phyloP scores from a whole-genome alignment of 345 rosid species.

The Boechera retrofracta region DNA sequence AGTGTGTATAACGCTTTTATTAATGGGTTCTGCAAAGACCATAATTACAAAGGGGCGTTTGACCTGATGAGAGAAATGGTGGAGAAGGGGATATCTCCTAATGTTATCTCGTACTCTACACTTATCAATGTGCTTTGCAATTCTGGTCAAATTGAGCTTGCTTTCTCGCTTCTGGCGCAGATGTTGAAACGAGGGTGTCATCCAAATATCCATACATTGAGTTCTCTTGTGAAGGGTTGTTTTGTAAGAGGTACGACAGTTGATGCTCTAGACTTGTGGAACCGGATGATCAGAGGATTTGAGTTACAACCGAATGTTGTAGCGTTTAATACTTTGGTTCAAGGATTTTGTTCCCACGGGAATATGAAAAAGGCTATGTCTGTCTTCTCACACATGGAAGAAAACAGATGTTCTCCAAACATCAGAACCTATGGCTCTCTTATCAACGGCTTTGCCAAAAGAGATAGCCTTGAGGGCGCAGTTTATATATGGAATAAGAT shows the following conservation, averaged over 20 bases:
- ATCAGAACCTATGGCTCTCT: slow-evolving; percentile 69
- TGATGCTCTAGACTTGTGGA: slow-evolving; percentile 69
- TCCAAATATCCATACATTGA: slow-evolving; percentile 69
- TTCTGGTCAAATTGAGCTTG: slow-evolving; percentile 55
- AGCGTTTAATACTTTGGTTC: slow-evolving; percentile 67
- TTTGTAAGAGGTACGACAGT: slow-evolving; percentile 53
- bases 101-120: slow-evolving; percentile 77
- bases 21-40: slow-evolving; percentile 62
- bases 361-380: slow-evolving; percentile 60
- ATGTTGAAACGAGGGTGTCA: slow-evolving; percentile 76
- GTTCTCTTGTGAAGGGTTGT: slow-evolving; percentile 78
- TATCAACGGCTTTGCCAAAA: slow-evolving; percentile 75
- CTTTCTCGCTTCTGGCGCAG: slow-evolving; percentile 65
- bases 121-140: slow-evolving; percentile 63
- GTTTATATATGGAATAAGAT: slow-evolving; percentile 85
- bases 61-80: slow-evolving; percentile 57
- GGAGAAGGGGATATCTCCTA: slow-evolving; percentile 59
- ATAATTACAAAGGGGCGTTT: slow-evolving; percentile 61
- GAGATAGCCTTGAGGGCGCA: slow-evolving; percentile 62
- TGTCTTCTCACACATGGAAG: slow-evolving; percentile 64
- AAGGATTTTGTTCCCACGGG: slow-evolving; percentile 67
- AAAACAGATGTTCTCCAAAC: slow-evolving; percentile 55
- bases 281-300: slow-evolving; percentile 54
- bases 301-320: slow-evolving; percentile 63
- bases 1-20: slow-evolving; percentile 76